These are phyloP conservation scores for Boletus coffeatus DNA, from an alignment of 1,284 basidiomycete species.

Conservation along the genomic window DNA sequence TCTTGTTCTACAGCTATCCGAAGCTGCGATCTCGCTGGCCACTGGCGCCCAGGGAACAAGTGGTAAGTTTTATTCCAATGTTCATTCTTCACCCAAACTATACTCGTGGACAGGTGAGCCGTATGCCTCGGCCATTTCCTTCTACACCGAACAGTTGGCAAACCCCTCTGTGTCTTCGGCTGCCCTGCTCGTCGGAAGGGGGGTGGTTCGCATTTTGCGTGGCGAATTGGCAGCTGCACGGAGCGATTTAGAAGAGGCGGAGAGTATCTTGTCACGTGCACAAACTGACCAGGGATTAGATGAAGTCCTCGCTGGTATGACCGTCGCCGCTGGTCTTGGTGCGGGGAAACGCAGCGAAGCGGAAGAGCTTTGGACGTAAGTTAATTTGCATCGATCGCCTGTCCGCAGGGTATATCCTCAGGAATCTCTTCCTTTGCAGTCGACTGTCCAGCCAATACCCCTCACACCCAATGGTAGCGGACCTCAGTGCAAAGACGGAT, in stretches of 20 bases:
- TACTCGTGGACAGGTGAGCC: conserved; percentile 24
- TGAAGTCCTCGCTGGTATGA: conserved; percentile 67
- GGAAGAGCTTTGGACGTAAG: conserved; percentile 64
- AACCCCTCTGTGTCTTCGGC: conserved; percentile 78
- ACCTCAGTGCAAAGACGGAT: conserved; percentile 54
- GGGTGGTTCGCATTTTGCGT: conserved; percentile 76
- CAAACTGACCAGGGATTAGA: conserved; percentile 25
- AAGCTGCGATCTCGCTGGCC: conserved; percentile 81
- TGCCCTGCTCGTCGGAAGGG: conserved; percentile 76
- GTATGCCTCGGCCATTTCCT: conserved; percentile 73
- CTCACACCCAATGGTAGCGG: conserved; percentile 61
- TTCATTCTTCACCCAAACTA: not conserved
- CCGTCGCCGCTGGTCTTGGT: conserved; percentile 63
- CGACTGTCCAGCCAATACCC: conserved; percentile 55
- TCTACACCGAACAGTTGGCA: conserved; percentile 89
- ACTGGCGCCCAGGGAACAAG: conserved; percentile 63
- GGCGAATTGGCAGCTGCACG: conserved; percentile 80
- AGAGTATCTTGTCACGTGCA: conserved; percentile 35
- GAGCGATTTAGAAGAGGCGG: conserved; percentile 79
- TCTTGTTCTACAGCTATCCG: conserved; percentile 83
- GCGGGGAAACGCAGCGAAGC: conserved; percentile 52
- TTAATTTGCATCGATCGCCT: not conserved
- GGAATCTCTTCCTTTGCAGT: conserved; percentile 33
- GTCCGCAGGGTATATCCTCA: not conserved
- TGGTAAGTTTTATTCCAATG: conserved; percentile 9